These are phyloP conservation scores for Podospora comata DNA, from an alignment of 495 filamentous ascomycete species.

Conservation along the genomic window DNA sequence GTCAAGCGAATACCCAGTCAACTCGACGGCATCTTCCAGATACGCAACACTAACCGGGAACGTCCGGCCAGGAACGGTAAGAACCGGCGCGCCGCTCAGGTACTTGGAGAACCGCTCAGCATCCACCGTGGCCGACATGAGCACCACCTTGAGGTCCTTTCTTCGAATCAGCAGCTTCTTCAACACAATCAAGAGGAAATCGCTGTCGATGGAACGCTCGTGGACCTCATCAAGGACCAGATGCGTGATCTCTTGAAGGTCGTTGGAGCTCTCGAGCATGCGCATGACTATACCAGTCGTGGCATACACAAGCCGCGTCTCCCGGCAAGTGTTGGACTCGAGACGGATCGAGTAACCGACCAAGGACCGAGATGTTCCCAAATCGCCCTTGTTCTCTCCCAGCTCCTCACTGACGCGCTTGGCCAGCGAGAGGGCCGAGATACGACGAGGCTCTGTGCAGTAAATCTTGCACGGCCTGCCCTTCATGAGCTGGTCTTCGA, in stretches of 20 bases:
- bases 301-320: slow-evolving; percentile 84
- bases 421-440: slow-evolving; percentile 91
- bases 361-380: slow-evolving; percentile 78
- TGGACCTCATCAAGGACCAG: slow-evolving; percentile 94
- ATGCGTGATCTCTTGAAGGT: slow-evolving; percentile 84
- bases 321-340: slow-evolving; percentile 75
- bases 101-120: slow-evolving; percentile 88
- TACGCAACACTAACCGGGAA: slow-evolving; percentile 87
- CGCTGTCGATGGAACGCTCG: slow-evolving; percentile 90
- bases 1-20: slow-evolving; percentile 67
- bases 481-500: slow-evolving; percentile 79
- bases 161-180: slow-evolving; percentile 70
- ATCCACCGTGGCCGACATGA: slow-evolving; percentile 97
- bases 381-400: slow-evolving; percentile 74
- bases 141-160: slow-evolving; percentile 71
- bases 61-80: slow-evolving; percentile 87
- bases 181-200: slow-evolving; percentile 88
- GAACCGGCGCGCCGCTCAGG: slow-evolving; percentile 73
- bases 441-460: slow-evolving; percentile 92
- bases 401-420: slow-evolving; percentile 90
- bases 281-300: slow-evolving; percentile 89
- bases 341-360: slow-evolving; percentile 92
- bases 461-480: slow-evolving; percentile 87
- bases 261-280: slow-evolving; percentile 86
- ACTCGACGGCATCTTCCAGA: slow-evolving; percentile 84